phyloP scores from a whole-genome alignment of 2,329 filamentous ascomycete genomes.

The Nothophaeocryptopus gaeumannii region DNA sequence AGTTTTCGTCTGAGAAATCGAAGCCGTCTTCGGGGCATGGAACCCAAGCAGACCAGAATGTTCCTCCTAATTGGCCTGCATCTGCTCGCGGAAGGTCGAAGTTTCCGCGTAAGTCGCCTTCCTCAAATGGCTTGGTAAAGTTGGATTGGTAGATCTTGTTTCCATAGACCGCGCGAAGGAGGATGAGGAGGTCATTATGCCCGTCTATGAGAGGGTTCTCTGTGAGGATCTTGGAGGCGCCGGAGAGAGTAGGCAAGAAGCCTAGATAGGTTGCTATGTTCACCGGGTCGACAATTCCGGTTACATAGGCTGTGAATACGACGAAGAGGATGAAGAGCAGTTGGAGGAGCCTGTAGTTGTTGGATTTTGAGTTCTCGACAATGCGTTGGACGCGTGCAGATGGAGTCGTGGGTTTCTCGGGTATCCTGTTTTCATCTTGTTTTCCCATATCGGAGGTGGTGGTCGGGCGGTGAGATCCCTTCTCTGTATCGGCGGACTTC shows the following conservation, averaged over 20 bases:
- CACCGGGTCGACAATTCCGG: too few relatives aligned
- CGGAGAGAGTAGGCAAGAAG: not conserved
- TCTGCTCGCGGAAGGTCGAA: slow-evolving; percentile 76
- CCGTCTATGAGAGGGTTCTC: slow-evolving; percentile 58
- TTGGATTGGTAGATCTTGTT: slow-evolving; percentile 70
- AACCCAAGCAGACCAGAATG: slow-evolving; percentile 90
- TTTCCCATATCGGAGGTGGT: not conserved
- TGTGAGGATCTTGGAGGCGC: slow-evolving; percentile 25
- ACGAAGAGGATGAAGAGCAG: slow-evolving; percentile 15
- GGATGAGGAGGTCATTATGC: slow-evolving; percentile 81
- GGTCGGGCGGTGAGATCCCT: too few relatives aligned
- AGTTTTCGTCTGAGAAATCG: slow-evolving; percentile 72
- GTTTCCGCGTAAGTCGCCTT: slow-evolving; percentile 66
- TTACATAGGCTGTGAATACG: slow-evolving; percentile 9
- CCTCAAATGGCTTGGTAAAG: slow-evolving; percentile 72
- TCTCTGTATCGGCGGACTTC: too few relatives aligned
- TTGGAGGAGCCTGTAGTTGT: slow-evolving; percentile 13
- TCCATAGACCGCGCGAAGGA: slow-evolving; percentile 63
- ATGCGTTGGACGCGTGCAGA: slow-evolving; percentile 6
- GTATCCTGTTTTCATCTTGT: slow-evolving; percentile 1
- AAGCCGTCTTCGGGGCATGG: slow-evolving; percentile 69
- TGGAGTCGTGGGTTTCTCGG: slow-evolving; percentile 1
- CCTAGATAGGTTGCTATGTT: too few relatives aligned
- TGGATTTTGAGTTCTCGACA: slow-evolving; percentile 16
- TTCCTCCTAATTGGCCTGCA: slow-evolving; percentile 70